Conservation (phyloP, 208 protist species). For the Trypanosoma platydactyli region DNA sequence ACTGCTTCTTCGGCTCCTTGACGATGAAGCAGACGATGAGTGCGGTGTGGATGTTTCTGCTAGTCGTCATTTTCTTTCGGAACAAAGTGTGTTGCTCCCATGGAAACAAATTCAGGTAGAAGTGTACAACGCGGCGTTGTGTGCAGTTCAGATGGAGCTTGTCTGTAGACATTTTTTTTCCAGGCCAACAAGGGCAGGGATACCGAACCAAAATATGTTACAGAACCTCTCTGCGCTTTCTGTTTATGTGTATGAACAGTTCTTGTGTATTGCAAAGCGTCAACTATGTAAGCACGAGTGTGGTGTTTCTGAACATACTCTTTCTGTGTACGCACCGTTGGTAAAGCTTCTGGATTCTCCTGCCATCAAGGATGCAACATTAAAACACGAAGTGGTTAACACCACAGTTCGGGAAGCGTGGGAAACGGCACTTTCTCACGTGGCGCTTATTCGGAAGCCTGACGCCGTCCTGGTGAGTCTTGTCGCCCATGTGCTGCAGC, state of each 20-base stretch:
- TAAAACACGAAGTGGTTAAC: background rate
- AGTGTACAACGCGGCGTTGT: conserved; percentile 56
- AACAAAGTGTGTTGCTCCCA: background rate
- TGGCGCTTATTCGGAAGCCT: conserved; percentile 15
- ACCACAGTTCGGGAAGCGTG: background rate
- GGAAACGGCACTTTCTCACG: conserved; percentile 17
- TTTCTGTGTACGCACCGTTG: conserved; percentile 23
- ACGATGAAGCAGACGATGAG: conserved; percentile 2
- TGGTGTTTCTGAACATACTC: conserved; percentile 9
- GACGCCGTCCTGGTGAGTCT: conserved; percentile 21
- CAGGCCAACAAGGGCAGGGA: too few relatives aligned
- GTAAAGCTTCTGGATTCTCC: conserved; percentile 9
- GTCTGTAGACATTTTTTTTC: background rate
- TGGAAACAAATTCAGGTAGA: conserved; percentile 29
- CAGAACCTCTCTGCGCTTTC: conserved; percentile 26
- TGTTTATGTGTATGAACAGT: conserved; percentile 29
- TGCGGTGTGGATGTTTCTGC: background rate
- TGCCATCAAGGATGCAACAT: background rate
- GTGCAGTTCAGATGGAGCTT: conserved; percentile 46
- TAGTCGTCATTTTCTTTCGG: background rate
- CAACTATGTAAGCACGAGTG: conserved; percentile 5
- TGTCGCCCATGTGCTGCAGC: conserved; percentile 11
- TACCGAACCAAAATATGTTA: background rate
- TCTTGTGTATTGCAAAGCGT: conserved; percentile 16
- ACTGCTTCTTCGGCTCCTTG: conserved; percentile 37